Percentiles rank a stretch among this genome's conserved stretches.
These are phyloP conservation scores for Myxozyma lipomycoides DNA, from an alignment of 805 yeast genomes.

Conservation along the genomic window DNA sequence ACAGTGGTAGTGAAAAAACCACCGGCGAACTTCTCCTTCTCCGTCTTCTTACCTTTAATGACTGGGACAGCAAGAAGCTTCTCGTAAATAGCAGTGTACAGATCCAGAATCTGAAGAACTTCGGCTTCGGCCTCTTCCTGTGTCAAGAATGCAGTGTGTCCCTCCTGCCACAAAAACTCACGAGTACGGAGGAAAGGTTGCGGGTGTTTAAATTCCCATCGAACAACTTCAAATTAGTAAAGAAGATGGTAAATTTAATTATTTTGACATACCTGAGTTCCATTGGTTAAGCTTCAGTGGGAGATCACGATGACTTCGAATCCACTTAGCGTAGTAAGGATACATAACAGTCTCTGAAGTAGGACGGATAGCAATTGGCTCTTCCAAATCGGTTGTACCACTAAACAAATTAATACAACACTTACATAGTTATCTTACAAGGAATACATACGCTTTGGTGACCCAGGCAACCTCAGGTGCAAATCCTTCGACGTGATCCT, in stretches of 20 bases:
- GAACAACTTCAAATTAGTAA: conserved; percentile 54
- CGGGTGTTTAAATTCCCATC: conserved; percentile 99
- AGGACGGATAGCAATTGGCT: conserved; percentile 98
- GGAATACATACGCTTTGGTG: conserved; percentile 60
- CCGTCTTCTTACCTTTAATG: conserved; percentile 90
- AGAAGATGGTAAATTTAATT: neutral
- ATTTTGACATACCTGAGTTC: conserved; percentile 57
- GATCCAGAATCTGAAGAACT: conserved; percentile 79
- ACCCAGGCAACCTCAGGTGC: conserved; percentile 99
- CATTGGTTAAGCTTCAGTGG: conserved; percentile 96
- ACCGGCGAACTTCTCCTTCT: conserved; percentile 98
- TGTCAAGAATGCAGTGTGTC: conserved; percentile 95
- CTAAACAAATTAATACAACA: conserved; percentile 2
- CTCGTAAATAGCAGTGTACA: conserved; percentile 78
- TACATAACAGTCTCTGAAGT: conserved; percentile 99
- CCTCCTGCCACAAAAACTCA: conserved; percentile 99
- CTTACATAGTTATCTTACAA: neutral
- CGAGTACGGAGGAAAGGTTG: conserved; percentile 98
- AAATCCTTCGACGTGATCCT: conserved; percentile 97
- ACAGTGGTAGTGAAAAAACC: conserved; percentile 92
- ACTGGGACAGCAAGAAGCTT: conserved; percentile 97
- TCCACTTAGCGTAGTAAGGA: conserved; percentile 99
- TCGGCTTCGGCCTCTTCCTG: conserved; percentile 75
- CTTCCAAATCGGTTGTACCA: conserved; percentile 89
- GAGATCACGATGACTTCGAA: conserved; percentile 95